Base-by-base conservation (phyloP, 148 eudicot species). In the Silene conica region DNA sequence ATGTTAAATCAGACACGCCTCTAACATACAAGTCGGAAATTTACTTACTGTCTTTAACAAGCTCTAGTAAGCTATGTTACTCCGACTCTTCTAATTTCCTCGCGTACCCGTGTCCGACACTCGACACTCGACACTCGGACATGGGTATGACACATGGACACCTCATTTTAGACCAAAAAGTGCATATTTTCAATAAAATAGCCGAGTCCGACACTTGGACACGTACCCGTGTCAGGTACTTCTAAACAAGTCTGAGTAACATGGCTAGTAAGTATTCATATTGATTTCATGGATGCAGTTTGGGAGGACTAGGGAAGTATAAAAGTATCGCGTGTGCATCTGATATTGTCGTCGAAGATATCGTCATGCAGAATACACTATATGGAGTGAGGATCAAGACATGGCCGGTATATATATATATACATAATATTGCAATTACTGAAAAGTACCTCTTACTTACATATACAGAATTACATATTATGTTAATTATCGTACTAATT, bases 311-410 rank as follows among this genome's bases (percentile, higher is more conserved):
- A 57, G 97, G 97, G 43, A 90, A 90, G 63, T 87, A 85, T 68
- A 84, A 65, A 77, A 90, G 85, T 62, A 70, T 83, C 18, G 97
- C 96, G 3, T 92, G 97, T 71, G 91, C 90, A 50, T 92, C 92
- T 7, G 79, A 92, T 74, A 83, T 92, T 22, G 63, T 79, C 5
- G 89, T 90, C 4, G 91, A 92, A 23, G 71, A 90, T 72, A 82
- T 88, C 69, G 5, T 73, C 72, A 84, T 90, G 87, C 81, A 80
- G 21, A 82, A 76, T 67, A 90, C 96, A 0, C 54, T 84, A 28
- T 88, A 79, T 46, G 97, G 97, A 77, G 97, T 79, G 31, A 78
- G 97, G 76, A 92, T 92, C 85, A 92, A 92, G 79, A 90, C 97
- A 74, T 92, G 97, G 97, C 93, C 89, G 89, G 97, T 92, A 78